Conservation (phyloP, 768 basidiomycete species). For the Phaeotremella fagi region DNA sequence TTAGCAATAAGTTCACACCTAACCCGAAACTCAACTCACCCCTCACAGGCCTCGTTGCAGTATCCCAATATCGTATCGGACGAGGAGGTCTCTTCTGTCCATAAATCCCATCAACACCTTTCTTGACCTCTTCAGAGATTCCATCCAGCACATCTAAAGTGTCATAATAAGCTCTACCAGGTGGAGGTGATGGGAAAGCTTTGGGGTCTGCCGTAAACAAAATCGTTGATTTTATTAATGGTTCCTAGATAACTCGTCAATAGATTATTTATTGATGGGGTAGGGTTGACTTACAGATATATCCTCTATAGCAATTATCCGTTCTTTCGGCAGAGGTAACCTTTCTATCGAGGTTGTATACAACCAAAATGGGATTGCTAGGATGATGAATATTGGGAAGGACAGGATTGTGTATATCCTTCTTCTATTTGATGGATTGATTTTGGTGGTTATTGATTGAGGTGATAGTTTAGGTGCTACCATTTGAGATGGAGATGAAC, state of each 20-base stretch:
- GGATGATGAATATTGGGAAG: constrained; percentile 72
- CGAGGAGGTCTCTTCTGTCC: constrained; percentile 17
- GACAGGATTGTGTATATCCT: constrained; percentile 52
- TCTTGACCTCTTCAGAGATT: constrained; percentile 20
- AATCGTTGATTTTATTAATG: constrained; percentile 19
- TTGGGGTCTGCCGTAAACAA: constrained; percentile 28
- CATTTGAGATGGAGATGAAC: too few relatives aligned
- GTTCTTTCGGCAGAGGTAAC: constrained; percentile 62
- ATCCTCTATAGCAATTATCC: constrained; percentile 57
- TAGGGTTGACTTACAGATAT: constrained; percentile 39
- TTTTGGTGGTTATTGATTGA: constrained; percentile 15
- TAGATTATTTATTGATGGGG: neutral
- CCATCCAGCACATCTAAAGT: constrained; percentile 10
- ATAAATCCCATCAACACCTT: constrained; percentile 29
- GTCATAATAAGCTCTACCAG: constrained; percentile 16
- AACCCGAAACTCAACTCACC: too few relatives aligned
- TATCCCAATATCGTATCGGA: constrained; percentile 26
- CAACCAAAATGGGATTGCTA: constrained; percentile 91
- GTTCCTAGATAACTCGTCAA: constrained; percentile 6
- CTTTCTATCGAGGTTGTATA: constrained; percentile 83
- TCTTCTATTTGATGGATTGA: constrained; percentile 34
- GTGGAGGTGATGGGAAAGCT: constrained; percentile 27
- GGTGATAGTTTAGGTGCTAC: neutral
- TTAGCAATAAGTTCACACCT: too few relatives aligned
- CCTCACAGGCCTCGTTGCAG: constrained; percentile 9